Base-by-base conservation (phyloP, 2,329 filamentous ascomycete species). In the Ophiostoma montium region DNA sequence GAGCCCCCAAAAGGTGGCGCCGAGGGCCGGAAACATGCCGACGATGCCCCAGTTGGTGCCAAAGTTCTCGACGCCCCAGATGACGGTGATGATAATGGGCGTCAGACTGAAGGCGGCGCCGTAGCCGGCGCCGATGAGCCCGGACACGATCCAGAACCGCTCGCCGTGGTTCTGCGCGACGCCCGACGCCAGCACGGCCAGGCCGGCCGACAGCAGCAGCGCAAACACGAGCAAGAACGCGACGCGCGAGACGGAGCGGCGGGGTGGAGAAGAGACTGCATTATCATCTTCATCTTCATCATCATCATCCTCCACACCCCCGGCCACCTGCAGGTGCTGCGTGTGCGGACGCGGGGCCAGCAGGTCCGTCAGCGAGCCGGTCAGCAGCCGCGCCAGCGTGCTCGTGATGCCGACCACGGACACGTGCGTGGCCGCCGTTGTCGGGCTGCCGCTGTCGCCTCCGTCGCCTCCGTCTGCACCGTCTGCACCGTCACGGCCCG, bases 1-100 rank as follows among this genome's bases (percentile, higher is more conserved):
- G 1, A 92, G 64, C 0, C 89, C 87, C 88, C 90, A 98, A 31
- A 95, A 74, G 0, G 87, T 87, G 0, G 90, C 88, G 0, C 90
- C 92, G 0, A 84, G 67, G 0, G 92, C 92, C 3, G 92, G 92
- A 50, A 90, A 81, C 71, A 94, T 92, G 38, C 89, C 88, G 8
- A 96, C 80, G 53, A 96, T 89, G 10, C 92, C 92, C 80, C 90
- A 98, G 59, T 98, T 96, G 0, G 92, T 98, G 51, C 87, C 92
- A 62, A 98, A 96, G 63, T 96, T 98, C 69, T 96, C 89, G 0
- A 95, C 88, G 23, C 92, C 92, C 92, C 92, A 98, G 42, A 98
- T 90, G 10, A 95, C 88, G n/a, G 82, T 87, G 57, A 95, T 84
- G 50, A 96, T 86, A 55, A 96, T 89, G 2, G 92, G 92, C 0